phyloP scores from a whole-genome alignment of 768 basidiomycete species.

The Rhodotorula paludigena region DNA sequence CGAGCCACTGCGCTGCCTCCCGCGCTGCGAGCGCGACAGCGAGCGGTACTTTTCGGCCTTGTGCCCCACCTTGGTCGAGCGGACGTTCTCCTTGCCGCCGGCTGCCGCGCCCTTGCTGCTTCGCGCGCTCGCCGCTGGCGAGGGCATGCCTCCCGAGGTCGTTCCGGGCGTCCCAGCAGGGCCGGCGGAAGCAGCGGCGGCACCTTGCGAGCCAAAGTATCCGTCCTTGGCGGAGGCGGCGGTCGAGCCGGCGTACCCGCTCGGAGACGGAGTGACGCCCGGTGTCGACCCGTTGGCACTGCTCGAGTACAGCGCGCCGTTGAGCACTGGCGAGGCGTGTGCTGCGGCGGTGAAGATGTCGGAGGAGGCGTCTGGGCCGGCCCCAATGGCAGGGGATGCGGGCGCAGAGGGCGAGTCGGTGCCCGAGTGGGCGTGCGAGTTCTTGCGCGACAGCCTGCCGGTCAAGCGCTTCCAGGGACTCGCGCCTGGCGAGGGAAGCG shows the following conservation, averaged over 20 bases:
- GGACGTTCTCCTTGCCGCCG: conserved; percentile 17
- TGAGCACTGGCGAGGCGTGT: not conserved
- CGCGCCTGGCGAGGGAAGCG: not conserved
- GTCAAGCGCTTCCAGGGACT: conserved; percentile 32
- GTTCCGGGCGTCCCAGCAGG: not conserved
- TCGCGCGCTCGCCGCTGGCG: not conserved
- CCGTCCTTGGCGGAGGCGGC: not conserved
- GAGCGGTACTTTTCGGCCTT: conserved; percentile 29
- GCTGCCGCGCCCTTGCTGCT: not conserved
- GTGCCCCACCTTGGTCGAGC: not conserved
- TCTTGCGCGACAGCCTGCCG: conserved; percentile 23
- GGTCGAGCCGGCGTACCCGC: conserved; percentile 1
- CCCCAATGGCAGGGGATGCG: not conserved
- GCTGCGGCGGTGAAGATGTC: conserved; percentile 24
- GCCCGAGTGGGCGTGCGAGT: conserved; percentile 1
- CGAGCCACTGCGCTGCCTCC: not conserved
- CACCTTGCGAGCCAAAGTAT: conserved; percentile 9
- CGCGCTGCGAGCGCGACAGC: conserved; percentile 23
- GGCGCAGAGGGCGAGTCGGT: not conserved
- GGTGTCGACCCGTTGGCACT: not conserved
- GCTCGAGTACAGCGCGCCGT: not conserved
- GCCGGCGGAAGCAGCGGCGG: not conserved
- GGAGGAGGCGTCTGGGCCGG: not conserved
- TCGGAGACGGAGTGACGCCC: not conserved
- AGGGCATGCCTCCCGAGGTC: not conserved